Percentiles rank a stretch among this genome's conserved stretches.
Evolutionary conservation across 108 stramenopile genomes (phyloP).

Genomic region (Bacterosira constricta): DNA sequence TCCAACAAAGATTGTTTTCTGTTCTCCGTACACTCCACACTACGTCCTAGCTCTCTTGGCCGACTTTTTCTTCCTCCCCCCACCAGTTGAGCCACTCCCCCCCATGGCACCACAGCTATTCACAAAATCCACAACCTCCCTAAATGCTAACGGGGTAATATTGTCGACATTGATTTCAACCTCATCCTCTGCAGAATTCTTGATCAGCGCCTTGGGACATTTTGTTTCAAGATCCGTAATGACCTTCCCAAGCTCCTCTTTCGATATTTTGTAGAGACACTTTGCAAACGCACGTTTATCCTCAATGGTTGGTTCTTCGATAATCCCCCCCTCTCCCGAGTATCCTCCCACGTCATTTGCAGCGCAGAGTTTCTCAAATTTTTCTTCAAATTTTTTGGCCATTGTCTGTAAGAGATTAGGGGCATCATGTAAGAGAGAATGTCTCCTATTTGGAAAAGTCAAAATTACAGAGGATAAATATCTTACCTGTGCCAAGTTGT

Average conservation of each 20-base stretch:
- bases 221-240: conserved; percentile 89
- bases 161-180: conserved; percentile 95
- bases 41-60: background rate
- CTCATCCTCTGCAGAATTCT: conserved; percentile 89
- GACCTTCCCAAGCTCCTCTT: conserved; percentile 89
- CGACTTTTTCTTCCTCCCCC: conserved; percentile 54
- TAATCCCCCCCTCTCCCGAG: background rate
- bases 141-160: conserved; percentile 76
- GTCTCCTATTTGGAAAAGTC: no score
- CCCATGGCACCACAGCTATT: conserved; percentile 22
- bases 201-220: conserved; percentile 86
- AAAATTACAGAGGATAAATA: background rate
- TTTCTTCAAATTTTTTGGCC: conserved; percentile 83
- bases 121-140: conserved; percentile 70
- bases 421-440: background rate
- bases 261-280: conserved; percentile 82
- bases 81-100: conserved; percentile 28
- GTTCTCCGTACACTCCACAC: no score
- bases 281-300: conserved; percentile 88
- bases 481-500: conserved; percentile 62
- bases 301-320: conserved; percentile 68
- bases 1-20: no score
- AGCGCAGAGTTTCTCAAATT: conserved; percentile 57
- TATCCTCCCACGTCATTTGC: conserved; percentile 24
- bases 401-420: no score